phyloP scores from a whole-genome alignment of 352 stramenopile species.

The Pythium vanterpoolii region DNA sequence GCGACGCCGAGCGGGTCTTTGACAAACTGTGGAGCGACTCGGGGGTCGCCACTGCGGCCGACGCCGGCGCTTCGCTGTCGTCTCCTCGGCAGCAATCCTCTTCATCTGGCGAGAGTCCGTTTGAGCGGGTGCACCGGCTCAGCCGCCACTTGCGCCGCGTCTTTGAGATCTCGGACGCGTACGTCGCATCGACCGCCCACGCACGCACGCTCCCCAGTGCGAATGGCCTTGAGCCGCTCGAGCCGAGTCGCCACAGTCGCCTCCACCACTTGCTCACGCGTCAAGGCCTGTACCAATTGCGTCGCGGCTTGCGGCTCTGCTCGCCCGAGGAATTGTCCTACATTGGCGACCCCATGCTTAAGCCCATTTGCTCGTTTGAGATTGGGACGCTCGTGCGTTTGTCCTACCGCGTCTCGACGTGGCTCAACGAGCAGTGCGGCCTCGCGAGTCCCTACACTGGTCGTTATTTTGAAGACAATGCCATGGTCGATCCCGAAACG shows the following conservation, averaged over 20 bases:
- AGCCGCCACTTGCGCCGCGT: constrained; percentile 66
- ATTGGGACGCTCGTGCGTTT: constrained; percentile 72
- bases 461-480: constrained; percentile 70
- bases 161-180: constrained; percentile 86
- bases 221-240: constrained; percentile 48
- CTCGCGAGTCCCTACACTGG: constrained; percentile 68
- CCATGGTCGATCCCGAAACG: constrained; percentile 47
- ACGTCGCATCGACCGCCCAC: constrained; percentile 75
- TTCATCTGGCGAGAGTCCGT: constrained; percentile 24
- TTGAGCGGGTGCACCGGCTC: constrained; percentile 66
- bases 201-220: constrained; percentile 33
- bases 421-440: constrained; percentile 67
- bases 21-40: constrained; percentile 75
- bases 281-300: constrained; percentile 61
- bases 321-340: constrained; percentile 61
- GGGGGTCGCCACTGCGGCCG: constrained; percentile 22
- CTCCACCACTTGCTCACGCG: constrained; percentile 59
- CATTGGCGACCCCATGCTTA: constrained; percentile 81
- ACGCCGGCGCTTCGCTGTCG: constrained; percentile 15
- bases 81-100: constrained; percentile 10
- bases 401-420: constrained; percentile 74
- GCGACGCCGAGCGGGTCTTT: constrained; percentile 79
- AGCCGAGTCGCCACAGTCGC: constrained; percentile 53
- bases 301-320: constrained; percentile 69
- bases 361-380: constrained; percentile 82